phyloP scores from a whole-genome alignment of 1,284 basidiomycete genomes.

The Cutaneotrichosporon daszewskae region DNA sequence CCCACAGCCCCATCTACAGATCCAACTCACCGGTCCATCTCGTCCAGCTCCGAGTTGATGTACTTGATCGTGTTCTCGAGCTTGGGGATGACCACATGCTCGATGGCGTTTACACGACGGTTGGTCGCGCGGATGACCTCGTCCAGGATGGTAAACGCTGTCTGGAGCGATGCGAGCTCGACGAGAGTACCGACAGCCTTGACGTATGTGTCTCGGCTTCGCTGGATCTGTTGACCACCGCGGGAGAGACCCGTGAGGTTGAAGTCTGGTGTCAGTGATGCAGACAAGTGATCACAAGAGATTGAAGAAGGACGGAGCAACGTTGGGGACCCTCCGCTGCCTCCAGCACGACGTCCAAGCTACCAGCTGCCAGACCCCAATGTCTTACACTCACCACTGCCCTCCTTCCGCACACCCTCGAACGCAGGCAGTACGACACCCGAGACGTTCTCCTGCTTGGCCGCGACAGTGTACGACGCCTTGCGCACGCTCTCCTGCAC shows the following conservation, averaged over 20 bases:
- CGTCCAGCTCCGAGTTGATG: constrained; percentile 91
- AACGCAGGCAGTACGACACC: constrained; percentile 97
- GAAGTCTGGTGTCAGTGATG: constrained; percentile 62
- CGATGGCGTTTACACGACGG: constrained; percentile 96
- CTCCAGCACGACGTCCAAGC: no score
- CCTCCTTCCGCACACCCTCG: constrained; percentile 75
- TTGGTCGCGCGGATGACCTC: constrained; percentile 99
- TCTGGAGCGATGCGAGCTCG: constrained; percentile 92
- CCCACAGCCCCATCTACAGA: not conserved
- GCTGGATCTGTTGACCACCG: constrained; percentile 93
- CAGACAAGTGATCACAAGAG: constrained; percentile 1
- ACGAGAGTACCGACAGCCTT: constrained; percentile 96
- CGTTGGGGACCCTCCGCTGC: no score
- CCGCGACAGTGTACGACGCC: constrained; percentile 86
- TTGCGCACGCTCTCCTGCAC: constrained; percentile 62
- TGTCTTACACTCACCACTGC: constrained; percentile 60
- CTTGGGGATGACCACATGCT: constrained; percentile 92
- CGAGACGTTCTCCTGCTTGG: constrained; percentile 97
- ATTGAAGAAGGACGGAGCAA: no score
- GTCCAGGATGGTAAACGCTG: constrained; percentile 97
- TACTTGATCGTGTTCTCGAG: constrained; percentile 97
- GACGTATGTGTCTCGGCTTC: constrained; percentile 89
- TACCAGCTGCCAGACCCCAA: no score
- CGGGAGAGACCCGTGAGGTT: constrained; percentile 95
- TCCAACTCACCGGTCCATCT: constrained; percentile 72